Conservation (phyloP, 495 filamentous ascomycete genomes). For the Hypoxylon fuscum region DNA sequence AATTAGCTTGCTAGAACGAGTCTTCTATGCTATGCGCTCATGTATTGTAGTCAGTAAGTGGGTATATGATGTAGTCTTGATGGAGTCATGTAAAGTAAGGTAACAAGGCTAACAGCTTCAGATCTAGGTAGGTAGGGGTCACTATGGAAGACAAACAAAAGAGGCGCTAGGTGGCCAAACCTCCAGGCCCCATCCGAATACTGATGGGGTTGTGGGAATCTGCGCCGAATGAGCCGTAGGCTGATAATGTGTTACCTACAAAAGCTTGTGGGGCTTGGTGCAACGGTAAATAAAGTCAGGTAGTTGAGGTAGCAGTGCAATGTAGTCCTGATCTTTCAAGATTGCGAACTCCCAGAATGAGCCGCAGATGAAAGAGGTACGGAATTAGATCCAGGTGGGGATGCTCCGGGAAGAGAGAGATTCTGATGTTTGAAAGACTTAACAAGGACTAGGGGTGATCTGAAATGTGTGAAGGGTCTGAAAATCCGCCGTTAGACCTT, state of each 20-base stretch:
- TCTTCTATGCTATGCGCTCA: constrained; percentile 12
- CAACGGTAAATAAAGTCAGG: constrained; percentile 35
- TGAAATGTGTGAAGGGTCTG: constrained; percentile 18
- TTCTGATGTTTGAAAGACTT: constrained; percentile 27
- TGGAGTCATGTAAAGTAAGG: constrained; percentile 19
- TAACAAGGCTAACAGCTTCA: constrained; percentile 19
- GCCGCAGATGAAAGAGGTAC: constrained; percentile 40
- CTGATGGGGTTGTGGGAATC: constrained; percentile 48
- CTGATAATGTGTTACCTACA: constrained; percentile 55
- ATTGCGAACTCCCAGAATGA: constrained; percentile 36
- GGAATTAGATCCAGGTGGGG: constrained; percentile 38
- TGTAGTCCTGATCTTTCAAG: constrained; percentile 28
- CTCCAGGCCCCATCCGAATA: constrained; percentile 26
- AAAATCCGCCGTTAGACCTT: constrained; percentile 16
- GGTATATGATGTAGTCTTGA: constrained; percentile 5
- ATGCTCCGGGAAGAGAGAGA: constrained; percentile 12
- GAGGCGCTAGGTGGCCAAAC: constrained; percentile 32
- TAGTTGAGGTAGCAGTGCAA: constrained; percentile 36
- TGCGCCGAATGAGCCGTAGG: constrained; percentile 61
- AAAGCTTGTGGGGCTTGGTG: constrained; percentile 44
- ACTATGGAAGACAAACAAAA: constrained; percentile 30
- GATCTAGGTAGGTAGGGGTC: constrained; percentile 19
- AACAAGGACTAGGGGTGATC: constrained; percentile 43
- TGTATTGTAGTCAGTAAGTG: too few species aligned
- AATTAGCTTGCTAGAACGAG: constrained; percentile 5